phyloP scores from a whole-genome alignment of 768 basidiomycete genomes.

The Termitomyces bulborhizus region DNA sequence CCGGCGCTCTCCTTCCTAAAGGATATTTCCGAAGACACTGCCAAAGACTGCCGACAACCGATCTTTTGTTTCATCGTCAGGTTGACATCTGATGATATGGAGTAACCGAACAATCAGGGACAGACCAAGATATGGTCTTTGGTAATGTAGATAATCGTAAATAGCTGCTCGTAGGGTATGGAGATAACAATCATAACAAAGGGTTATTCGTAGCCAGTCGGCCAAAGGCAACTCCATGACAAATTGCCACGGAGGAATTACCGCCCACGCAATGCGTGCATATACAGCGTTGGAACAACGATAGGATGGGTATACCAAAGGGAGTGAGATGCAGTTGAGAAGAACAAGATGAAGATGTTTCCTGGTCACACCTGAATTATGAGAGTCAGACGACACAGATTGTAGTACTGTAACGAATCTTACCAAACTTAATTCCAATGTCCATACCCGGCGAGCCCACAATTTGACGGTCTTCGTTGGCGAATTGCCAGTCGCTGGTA shows the following conservation, averaged over 20 bases:
- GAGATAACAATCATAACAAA: slow-evolving; percentile 11
- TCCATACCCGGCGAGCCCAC: slow-evolving; percentile 98
- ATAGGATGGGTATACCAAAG: slow-evolving; percentile 18
- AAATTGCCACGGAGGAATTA: slow-evolving; percentile 4
- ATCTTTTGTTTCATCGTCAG: slow-evolving; percentile 9
- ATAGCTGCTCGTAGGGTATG: slow-evolving; percentile 14
- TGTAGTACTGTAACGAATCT: slow-evolving; percentile 11
- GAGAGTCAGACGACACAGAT: not conserved
- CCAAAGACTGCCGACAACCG: slow-evolving; percentile 10
- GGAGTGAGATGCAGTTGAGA: slow-evolving; percentile 6
- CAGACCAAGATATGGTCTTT: slow-evolving; percentile 1
- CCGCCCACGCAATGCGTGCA: not conserved
- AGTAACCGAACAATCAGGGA: not conserved
- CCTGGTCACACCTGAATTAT: slow-evolving; percentile 12
- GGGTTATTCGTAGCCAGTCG: not conserved
- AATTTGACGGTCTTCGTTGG: slow-evolving; percentile 67
- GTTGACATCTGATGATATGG: not conserved
- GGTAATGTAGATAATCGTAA: slow-evolving; percentile 7
- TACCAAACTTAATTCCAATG: slow-evolving; percentile 92
- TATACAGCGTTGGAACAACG: slow-evolving; percentile 7
- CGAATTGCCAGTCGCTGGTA: slow-evolving; percentile 52
- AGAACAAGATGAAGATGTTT: slow-evolving; percentile 1
- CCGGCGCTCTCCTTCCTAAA: slow-evolving; percentile 5
- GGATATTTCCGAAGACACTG: slow-evolving; percentile 8
- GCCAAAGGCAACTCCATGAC: not conserved